Percentiles rank a stretch among this genome's conserved stretches.
Evolutionary conservation across 495 filamentous ascomycete genomes (phyloP).

Genomic region (Penicillium longicatenatum): DNA sequence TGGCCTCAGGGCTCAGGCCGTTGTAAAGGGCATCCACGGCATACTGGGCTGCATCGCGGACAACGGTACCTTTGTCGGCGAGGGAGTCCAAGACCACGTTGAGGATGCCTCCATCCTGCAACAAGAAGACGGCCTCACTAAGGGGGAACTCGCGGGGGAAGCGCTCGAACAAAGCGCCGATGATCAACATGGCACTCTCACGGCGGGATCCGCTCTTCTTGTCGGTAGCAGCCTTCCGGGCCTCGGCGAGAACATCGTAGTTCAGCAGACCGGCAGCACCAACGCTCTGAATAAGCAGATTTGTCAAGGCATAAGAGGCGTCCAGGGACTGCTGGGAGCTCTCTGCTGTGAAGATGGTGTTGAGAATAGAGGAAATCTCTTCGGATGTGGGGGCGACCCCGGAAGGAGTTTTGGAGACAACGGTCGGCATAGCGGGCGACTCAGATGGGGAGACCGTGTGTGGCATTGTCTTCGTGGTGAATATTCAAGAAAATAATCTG

Average conservation of each 20-base stretch:
- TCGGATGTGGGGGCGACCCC: constrained; percentile 63
- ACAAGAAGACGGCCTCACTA: constrained; percentile 77
- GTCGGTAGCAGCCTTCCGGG: constrained; percentile 86
- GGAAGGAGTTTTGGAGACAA: constrained; percentile 58
- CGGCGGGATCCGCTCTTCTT: constrained; percentile 88
- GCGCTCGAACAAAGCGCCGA: constrained; percentile 90
- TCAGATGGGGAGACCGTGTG: constrained; percentile 63
- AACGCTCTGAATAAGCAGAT: constrained; percentile 74
- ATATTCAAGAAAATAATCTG: constrained; percentile 1
- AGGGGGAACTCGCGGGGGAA: constrained; percentile 76
- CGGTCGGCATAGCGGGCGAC: constrained; percentile 58
- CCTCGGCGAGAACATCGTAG: constrained; percentile 68
- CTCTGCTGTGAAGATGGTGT: constrained; percentile 75
- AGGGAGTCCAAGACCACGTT: constrained; percentile 77
- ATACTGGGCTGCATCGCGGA: constrained; percentile 90
- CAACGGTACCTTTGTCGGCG: constrained; percentile 85
- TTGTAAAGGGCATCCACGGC: constrained; percentile 87
- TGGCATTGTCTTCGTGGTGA: constrained; percentile 56
- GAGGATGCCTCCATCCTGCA: constrained; percentile 76
- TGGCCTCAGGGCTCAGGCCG: constrained; percentile 74
- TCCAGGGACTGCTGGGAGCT: constrained; percentile 87
- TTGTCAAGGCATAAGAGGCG: constrained; percentile 79
- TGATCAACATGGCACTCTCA: constrained; percentile 92
- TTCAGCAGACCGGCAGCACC: constrained; percentile 71
- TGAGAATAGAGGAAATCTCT: constrained; percentile 72